Conservation (phyloP, 495 filamentous ascomycete species). For the Apodospora peruviana region DNA sequence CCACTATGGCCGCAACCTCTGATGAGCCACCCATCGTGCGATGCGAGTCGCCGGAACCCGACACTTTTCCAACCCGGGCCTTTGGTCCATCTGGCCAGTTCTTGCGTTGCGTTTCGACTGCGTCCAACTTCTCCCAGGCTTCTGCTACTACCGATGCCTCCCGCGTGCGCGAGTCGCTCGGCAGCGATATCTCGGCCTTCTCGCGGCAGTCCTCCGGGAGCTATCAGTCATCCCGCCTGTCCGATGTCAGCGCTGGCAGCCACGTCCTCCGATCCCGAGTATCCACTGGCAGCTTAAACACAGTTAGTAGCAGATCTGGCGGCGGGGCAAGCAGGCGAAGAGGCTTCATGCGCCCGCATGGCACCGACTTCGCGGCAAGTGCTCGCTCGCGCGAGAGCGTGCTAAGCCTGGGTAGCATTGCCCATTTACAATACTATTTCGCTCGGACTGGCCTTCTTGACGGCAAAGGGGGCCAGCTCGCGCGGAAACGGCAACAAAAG, state of each 20-base stretch:
- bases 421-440: constrained; percentile 97
- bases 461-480: constrained; percentile 82
- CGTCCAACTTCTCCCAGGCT: constrained; percentile 57
- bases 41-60: constrained; percentile 57
- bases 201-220: constrained; percentile 47
- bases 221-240: constrained; percentile 29
- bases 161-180: constrained; percentile 43
- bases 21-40: constrained; percentile 31
- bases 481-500: constrained; percentile 61
- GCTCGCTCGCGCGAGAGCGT: constrained; percentile 87
- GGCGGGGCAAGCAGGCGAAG: constrained; percentile 54
- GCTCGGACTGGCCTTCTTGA: constrained; percentile 89
- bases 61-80: constrained; percentile 59
- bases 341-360: constrained; percentile 87
- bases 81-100: constrained; percentile 57
- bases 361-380: constrained; percentile 84
- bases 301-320: constrained; percentile 15
- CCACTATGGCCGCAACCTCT: constrained; percentile 30
- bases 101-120: constrained; percentile 69
- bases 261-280: constrained; percentile 44
- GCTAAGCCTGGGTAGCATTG: constrained; percentile 91
- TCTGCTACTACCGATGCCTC: constrained; percentile 55
- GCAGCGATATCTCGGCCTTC: constrained; percentile 44
- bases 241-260: constrained; percentile 29
- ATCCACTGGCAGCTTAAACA: constrained; percentile 37